These are phyloP conservation scores for Gossypium gossypioides DNA, from an alignment of 441 rosid species.

Conservation along the genomic window DNA sequence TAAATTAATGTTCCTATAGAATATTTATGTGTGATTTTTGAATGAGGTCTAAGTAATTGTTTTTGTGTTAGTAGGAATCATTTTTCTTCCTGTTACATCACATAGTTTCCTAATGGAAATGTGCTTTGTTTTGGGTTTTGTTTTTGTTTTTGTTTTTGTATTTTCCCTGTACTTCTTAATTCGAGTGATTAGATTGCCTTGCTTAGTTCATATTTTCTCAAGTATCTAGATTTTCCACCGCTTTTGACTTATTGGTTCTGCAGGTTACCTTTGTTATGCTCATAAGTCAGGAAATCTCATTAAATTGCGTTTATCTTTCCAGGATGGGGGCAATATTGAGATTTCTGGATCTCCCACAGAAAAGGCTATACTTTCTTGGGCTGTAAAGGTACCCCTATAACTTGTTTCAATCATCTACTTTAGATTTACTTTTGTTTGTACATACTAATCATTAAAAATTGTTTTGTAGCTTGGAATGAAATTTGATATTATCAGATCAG, in stretches of 20 bases:
- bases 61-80: not conserved
- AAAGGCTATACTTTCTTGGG: conserved; percentile 94
- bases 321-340: conserved; percentile 74
- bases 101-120: not conserved
- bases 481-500: conserved; percentile 61
- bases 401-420: conserved; percentile 7
- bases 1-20: not conserved
- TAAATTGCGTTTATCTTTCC: conserved; percentile 19
- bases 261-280: conserved; percentile 10
- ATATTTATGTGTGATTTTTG: not conserved
- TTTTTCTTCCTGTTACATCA: not conserved
- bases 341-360: conserved; percentile 96
- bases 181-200: not conserved
- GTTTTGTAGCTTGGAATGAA: conserved; percentile 82
- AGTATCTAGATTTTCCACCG: not conserved
- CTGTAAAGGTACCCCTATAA: conserved; percentile 48
- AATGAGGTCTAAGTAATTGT: not conserved
- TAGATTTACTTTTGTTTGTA: conserved; percentile 8
- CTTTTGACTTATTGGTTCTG: not conserved
- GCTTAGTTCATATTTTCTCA: not conserved
- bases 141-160: not conserved
- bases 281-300: not conserved
- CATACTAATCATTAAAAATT: conserved; percentile 11
- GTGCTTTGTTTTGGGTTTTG: not conserved
- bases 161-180: not conserved